Base-by-base conservation (phyloP, 192 early-diverging fungal species). In the Chytriomyces sp. region DNA sequence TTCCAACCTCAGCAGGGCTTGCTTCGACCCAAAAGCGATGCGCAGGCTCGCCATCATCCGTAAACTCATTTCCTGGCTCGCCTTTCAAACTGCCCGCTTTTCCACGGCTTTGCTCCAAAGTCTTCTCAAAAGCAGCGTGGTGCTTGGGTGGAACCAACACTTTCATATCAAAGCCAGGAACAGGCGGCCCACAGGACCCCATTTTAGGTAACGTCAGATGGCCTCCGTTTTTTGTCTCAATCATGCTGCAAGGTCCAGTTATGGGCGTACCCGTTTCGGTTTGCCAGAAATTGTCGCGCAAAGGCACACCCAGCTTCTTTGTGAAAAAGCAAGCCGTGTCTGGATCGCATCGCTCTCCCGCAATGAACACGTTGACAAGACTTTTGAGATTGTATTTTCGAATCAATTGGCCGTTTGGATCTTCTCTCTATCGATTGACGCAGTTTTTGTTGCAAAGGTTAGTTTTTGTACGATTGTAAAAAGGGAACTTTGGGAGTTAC, bases 261-360 rank as follows among this genome's bases (percentile, higher is more conserved):
- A 95, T 91, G 1, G 95, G 94, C 49, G 89, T 91, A 5, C 95
- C 80, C 50, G 90, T 92, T 68, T 96, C 95, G 0, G 95, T 95
- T 61, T 93, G 91, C 95, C 95, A 97, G 81, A 90, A 97, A 76
- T 94, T 92, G 82, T 97, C 95, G 5, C 84, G 79, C 23, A 95
- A 86, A 50, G 89, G 86, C 6, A 85, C 67, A 16, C 73, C 79
- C 24, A 85, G 77, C 84, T 86, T 79, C 28, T 80, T 69, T 1
- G 77, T 77, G 57, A 91, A 87, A 28, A 86, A 69, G 16, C 80
- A 45, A 43, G 93, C 88, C 28, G 94, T 95, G 64, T 92, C 95
- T 3, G 91, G 87, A 68, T 94, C 93, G 62, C 90, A 92, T 26
- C 94, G 88, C 78, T 97, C 95, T 16, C 95, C 95, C 0, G 93